phyloP scores from a whole-genome alignment of 345 rosid species.

The Abelmoschus esculentus region DNA sequence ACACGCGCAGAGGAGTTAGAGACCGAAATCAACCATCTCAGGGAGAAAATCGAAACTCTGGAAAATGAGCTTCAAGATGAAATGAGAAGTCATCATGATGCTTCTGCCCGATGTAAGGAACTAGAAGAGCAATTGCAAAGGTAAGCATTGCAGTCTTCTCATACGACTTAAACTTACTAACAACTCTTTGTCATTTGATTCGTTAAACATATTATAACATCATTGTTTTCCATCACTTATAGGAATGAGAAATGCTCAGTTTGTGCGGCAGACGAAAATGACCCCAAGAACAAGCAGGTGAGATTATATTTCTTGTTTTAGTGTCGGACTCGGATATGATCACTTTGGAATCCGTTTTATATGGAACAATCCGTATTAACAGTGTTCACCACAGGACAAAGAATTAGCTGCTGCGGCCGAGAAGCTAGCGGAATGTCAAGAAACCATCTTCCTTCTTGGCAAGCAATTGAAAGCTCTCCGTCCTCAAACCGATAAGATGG shows the following conservation, averaged over 20 bases:
- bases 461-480: conserved; percentile 70
- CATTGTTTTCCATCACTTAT: conserved; percentile 12
- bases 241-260: conserved; percentile 46
- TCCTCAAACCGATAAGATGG: conserved; percentile 51
- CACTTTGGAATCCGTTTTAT: not conserved
- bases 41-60: conserved; percentile 39
- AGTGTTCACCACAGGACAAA: conserved; percentile 44
- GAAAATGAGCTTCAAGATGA: conserved; percentile 66
- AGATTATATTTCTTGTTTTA: conserved; percentile 10
- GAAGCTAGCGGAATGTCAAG: conserved; percentile 94
- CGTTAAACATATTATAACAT: not conserved
- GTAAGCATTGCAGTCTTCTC: conserved; percentile 27
- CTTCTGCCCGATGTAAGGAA: conserved; percentile 61
- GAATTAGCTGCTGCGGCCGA: conserved; percentile 86
- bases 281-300: conserved; percentile 67
- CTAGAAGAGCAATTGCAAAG: conserved; percentile 72
- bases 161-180: not conserved
- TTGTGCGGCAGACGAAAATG: conserved; percentile 37
- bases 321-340: not conserved
- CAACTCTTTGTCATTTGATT: not conserved
- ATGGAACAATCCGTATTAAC: not conserved
- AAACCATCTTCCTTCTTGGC: conserved; percentile 89
- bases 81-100: conserved; percentile 43
- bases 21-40: conserved; percentile 62
- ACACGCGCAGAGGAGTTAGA: conserved; percentile 63